Base-by-base conservation (phyloP, 306 rosid species). In the Gastrolobium bilobum region DNA sequence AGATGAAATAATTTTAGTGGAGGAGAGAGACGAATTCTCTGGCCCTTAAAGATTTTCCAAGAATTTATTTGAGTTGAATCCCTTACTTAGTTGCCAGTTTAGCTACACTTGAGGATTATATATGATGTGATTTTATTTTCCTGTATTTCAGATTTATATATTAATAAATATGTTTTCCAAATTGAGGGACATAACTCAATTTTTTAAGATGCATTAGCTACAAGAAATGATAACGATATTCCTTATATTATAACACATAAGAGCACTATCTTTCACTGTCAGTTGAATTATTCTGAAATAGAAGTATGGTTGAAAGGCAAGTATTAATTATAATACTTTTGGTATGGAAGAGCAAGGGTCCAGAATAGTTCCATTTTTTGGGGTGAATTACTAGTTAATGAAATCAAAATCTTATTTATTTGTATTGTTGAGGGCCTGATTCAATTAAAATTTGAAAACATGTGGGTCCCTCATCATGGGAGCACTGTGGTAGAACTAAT, bases 291-390 rank as follows among this genome's bases (percentile, higher is more conserved):
- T 67, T 29, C 10, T 44, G 40, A 44, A 44, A 68, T 10, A 10
- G 73, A 68, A 68, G 56, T 42, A 46, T 46, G 5, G 11, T 46
- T 68, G 10, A 58, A 9, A 31, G 64, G 64, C 38, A 14, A 6
- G 56, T 14, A 50, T 50, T 7, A 7, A 1, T 44, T 48, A 3
- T 11, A 4, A 50, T 13, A 20, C 29, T 50, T 50, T 50, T 50
- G 56, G 14, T 50, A 13, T 50, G 56, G 14, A 50, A 14, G 26
- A 50, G 4, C 56, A 50, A 14, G 4, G 29, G 56, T 4, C 3
- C 29, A n/a, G 0, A 50, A 4, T 4, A n/a, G 4, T 9, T 47
- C 11, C 5, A 4, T 47, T 47, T 47, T 50, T 50, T n/a, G 4
- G 56, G 56, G 29, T 50, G 11, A 50, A 50, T 4, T 13, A 4